Base-by-base conservation (phyloP, 257 asterid species). In the Solanum arcanum region DNA sequence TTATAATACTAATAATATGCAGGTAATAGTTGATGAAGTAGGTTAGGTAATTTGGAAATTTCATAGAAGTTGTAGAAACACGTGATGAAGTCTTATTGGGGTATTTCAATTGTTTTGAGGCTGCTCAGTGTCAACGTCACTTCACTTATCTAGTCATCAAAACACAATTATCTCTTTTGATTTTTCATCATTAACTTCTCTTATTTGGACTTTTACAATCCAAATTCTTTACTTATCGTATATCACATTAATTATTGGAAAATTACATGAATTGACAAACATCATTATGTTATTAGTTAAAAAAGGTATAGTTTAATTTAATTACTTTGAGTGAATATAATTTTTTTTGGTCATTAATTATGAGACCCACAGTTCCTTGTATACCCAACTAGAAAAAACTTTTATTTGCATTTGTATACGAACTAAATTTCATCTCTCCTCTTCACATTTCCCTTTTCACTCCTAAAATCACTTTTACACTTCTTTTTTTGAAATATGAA, bases 11-110 rank as follows among this genome's bases (percentile, higher is more conserved):
- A 46, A 4, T 64, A n/a, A n/a, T 89, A 73, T 80, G 91, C 93
- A 90, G 90, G 80, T 91, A 92, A 93, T 39, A 92, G 91, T 33
- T 76, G 52, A 80, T 23, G 88, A 87, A 72, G 68, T 21, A 49
- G 12, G 27, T 47, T 7, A 75, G 66, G 72, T 78, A 16, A 80
- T 47, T 3, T 27, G 68, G 68, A 80, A 80, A 25, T 44, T 78
- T 78, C 84, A 46, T 27, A 78, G 41, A 46, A 80, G 29, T 31
- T 16, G 44, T 29, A 80, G 5, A 47, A 80, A 49, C 85, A 47
- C 85, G 85, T 29, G 85, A 80, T 80, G 84, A 41, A 27, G 25
- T 15, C 66, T 25, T 78, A 27, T 56, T 62, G 37, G 59, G 21
- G 12, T 35, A 76, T 35, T 42, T 76, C 37, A 23, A 76, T 42